Base-by-base conservation (phyloP, 2,329 filamentous ascomycete species). In the Geosmithia flava region DNA sequence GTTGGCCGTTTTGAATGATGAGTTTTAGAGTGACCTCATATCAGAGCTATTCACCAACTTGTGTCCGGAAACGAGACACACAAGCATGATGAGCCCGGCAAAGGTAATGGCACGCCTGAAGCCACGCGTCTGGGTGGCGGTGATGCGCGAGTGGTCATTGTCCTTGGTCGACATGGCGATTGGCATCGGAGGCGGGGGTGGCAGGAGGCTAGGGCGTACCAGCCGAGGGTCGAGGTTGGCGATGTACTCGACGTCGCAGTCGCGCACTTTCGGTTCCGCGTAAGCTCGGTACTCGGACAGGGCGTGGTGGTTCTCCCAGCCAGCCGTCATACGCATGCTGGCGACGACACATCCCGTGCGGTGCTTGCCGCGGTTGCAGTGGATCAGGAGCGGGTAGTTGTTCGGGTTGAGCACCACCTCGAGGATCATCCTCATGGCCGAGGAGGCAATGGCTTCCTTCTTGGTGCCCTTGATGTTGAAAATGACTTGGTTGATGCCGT, bases 291-390 rank as follows among this genome's bases (percentile, higher is more conserved):
- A 95, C 63, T 96, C 90, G 46, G 78, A 71, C 37, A 93, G 63
- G 37, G 86, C 77, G 16, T 70, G 67, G 1, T 74, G 62, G 1
- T 80, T 62, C 17, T 79, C 68, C 81, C 85, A 87, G 15, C 84
- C 80, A 15, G 80, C 76, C 13, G 86, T 66, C 60, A 85, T 87
- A 53, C 89, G 81, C 52, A 94, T 75, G 49, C 85, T 81, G 17
- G 81, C 90, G 45, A 90, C 76, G n/a, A 93, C 83, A 59, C 89
- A 95, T 20, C 90, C 90, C 17, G 90, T 95, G 50, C 90, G 84
- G 60, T 96, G 90, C 75, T 87, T 93, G 60, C 90, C 90, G 56
- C 95, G 90, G 61, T 95, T 96, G 74, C 90, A 96, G 64, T 96
- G 90, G 44, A 96, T 76, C 40, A 95, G 72, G 11, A 96, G 65